Evolutionary conservation across 75 land plant genomes (phyloP).

Genomic region (Cupressus sempervirens): DNA sequence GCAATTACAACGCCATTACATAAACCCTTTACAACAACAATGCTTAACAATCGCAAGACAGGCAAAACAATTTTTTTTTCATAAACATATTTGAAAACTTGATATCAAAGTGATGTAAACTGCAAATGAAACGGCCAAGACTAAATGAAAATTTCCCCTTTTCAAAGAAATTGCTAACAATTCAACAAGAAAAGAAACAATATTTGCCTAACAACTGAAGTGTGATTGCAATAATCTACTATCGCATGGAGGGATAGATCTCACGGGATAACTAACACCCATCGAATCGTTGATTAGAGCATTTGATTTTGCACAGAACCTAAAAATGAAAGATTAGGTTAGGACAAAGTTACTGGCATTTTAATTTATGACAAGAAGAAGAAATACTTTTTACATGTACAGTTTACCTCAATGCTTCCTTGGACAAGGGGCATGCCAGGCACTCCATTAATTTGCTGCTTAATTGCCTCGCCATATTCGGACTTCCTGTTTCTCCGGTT

Average conservation of each 20-base stretch:
- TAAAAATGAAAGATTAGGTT: background rate
- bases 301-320: slow-evolving; percentile 37
- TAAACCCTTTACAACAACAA: background rate
- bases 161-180: background rate
- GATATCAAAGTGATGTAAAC: background rate
- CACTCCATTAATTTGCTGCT: slow-evolving; percentile 20
- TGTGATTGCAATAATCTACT: background rate
- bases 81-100: background rate
- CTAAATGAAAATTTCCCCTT: background rate
- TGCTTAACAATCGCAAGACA: background rate
- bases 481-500: no score
- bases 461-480: background rate
- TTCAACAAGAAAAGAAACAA: no score
- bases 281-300: slow-evolving; percentile 27
- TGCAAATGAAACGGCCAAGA: background rate
- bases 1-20: background rate
- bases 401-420: slow-evolving; percentile 27
- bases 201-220: no score
- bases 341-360: background rate
- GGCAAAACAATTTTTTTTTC: background rate
- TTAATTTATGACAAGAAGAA: background rate
- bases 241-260: background rate
- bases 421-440: slow-evolving; percentile 28
- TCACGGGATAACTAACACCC: slow-evolving; percentile 39
- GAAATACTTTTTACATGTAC: background rate